Percentiles rank a stretch among this genome's conserved stretches.
These are phyloP conservation scores for Eutypa lata DNA, from an alignment of 2,329 filamentous ascomycete species.

Conservation along the genomic window DNA sequence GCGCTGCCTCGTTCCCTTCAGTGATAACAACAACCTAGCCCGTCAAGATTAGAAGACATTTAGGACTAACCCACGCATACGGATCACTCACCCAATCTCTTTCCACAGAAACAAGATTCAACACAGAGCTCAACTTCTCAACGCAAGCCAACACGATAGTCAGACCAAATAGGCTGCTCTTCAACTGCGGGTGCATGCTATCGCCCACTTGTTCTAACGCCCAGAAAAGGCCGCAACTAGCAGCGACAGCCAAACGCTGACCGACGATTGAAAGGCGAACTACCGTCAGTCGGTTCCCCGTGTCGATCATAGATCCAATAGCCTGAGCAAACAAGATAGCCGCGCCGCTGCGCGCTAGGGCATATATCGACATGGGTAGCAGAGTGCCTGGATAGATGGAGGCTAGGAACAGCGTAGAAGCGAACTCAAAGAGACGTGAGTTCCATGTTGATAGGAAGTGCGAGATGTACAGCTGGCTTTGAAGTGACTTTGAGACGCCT, in stretches of 20 bases:
- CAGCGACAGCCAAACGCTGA: constrained; percentile 42
- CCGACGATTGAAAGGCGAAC: constrained; percentile 48
- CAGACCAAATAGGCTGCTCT: constrained; percentile 27
- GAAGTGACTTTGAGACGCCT: neutral
- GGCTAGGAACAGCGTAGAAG: constrained; percentile 56
- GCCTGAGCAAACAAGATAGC: constrained; percentile 57
- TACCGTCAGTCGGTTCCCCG: constrained; percentile 44
- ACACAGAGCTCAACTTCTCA: constrained; percentile 64
- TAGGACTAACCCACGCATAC: constrained; percentile 13
- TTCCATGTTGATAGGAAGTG: constrained; percentile 65
- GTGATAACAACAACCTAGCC: constrained; percentile 46
- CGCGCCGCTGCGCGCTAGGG: constrained; percentile 54
- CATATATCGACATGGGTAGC: constrained; percentile 67
- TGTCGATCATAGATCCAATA: constrained; percentile 60
- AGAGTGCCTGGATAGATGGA: constrained; percentile 56
- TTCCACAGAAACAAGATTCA: constrained; percentile 68
- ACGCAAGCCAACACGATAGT: constrained; percentile 57
- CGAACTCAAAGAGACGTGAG: constrained; percentile 62
- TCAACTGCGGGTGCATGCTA: constrained; percentile 14
- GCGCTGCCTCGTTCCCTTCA: constrained; percentile 30
- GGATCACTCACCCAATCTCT: constrained; percentile 58
- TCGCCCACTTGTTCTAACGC: constrained; percentile 19
- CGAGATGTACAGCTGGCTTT: constrained; percentile 49
- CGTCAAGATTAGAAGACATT: neutral
- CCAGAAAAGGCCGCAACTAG: constrained; percentile 45